Percentiles rank a stretch among this genome's conserved stretches.
Evolutionary conservation across 2,329 filamentous ascomycete genomes (phyloP).

Genomic region (Microascus cirrosus): DNA sequence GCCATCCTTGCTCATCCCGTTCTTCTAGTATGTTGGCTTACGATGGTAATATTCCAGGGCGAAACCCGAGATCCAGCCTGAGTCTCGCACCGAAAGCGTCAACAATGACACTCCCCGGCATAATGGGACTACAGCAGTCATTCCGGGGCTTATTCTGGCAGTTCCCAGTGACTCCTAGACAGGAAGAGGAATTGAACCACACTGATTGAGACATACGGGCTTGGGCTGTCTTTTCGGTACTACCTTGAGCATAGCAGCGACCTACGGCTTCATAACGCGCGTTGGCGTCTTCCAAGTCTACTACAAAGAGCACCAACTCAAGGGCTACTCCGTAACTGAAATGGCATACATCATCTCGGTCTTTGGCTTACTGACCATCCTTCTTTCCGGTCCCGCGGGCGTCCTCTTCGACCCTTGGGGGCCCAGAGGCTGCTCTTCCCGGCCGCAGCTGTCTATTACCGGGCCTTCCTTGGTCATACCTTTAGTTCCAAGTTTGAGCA

Average conservation of each 20-base stretch:
- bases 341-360: conserved; percentile 80
- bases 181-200: background rate
- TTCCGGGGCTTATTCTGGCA: background rate
- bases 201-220: conserved; percentile 63
- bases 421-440: conserved; percentile 43
- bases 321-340: conserved; percentile 49
- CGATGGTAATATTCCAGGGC: background rate
- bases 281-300: conserved; percentile 70
- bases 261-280: conserved; percentile 63
- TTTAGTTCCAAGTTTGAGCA: conserved; percentile 15
- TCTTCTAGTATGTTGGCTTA: background rate
- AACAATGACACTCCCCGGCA: background rate
- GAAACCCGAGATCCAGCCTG: background rate
- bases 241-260: conserved; percentile 59
- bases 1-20: background rate
- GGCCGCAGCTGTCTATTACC: conserved; percentile 12
- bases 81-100: background rate
- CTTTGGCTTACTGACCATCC: conserved; percentile 71
- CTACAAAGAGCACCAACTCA: conserved; percentile 60
- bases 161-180: background rate
- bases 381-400: conserved; percentile 71
- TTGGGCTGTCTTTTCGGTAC: conserved; percentile 69
- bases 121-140: background rate
- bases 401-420: conserved; percentile 72
- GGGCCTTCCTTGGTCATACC: conserved; percentile 14